Evolutionary conservation across 2,329 filamentous ascomycete genomes (phyloP).

Genomic region (Pseudocercospora cruenta): DNA sequence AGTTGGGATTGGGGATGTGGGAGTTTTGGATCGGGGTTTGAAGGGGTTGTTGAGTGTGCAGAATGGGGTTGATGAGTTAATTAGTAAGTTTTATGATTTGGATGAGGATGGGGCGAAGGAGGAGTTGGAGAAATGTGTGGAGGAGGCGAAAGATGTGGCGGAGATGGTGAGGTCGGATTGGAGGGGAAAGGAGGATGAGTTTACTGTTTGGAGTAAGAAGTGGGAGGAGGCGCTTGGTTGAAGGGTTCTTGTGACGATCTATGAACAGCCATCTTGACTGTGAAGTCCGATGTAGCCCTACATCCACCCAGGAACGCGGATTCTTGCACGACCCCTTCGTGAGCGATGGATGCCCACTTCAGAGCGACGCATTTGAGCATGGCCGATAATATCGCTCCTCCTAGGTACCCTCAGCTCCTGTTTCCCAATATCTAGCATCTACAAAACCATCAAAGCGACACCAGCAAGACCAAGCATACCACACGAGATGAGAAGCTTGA

Average conservation of each 20-base stretch:
- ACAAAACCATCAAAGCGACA: constrained; percentile 19
- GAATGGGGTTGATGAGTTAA: constrained; percentile 70
- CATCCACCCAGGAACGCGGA: not conserved
- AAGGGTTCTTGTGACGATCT: constrained; percentile 10
- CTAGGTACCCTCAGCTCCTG: not conserved
- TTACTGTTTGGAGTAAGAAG: constrained; percentile 72
- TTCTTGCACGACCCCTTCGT: not conserved
- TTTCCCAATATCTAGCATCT: not conserved
- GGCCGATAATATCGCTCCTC: not conserved
- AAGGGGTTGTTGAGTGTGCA: constrained; percentile 63
- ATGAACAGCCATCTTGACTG: not conserved
- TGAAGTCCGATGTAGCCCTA: not conserved
- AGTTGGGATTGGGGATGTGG: constrained; percentile 29
- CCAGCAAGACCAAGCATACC: constrained; percentile 17
- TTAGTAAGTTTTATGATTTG: constrained; percentile 72
- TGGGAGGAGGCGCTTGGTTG: constrained; percentile 48
- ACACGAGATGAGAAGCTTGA: constrained; percentile 3
- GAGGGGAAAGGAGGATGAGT: constrained; percentile 71
- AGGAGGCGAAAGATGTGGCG: constrained; percentile 60
- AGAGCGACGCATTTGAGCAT: not conserved
- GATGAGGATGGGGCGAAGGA: constrained; percentile 62
- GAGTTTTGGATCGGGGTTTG: constrained; percentile 59
- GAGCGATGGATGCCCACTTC: not conserved
- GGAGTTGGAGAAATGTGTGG: constrained; percentile 63
- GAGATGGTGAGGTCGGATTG: constrained; percentile 63